Base-by-base conservation (phyloP, 768 basidiomycete species). In the Boletus insuetus region DNA sequence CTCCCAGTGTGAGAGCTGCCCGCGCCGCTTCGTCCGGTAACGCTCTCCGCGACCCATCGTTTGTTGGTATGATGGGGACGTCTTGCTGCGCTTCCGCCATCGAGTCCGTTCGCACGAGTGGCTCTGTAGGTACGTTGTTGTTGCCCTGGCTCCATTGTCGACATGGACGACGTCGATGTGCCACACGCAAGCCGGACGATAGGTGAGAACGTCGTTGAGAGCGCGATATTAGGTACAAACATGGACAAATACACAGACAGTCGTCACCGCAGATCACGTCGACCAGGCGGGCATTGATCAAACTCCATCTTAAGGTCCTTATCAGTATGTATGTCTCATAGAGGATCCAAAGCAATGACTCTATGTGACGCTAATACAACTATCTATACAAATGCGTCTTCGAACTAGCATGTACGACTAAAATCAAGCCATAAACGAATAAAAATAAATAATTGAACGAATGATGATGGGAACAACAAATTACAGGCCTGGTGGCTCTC, bases 11-110 rank as follows among this genome's bases (percentile, higher is more conserved):
- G 69, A 8, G 75, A 70, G 4, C 73, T 74, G 43, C 63, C 73
- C 50, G 65, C 59, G 24, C 72, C 64, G 47, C 66, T 72, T 55
- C 74, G 68, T 32, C 73, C 71, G 26, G 58, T 41, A 51, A 67
- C 66, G 46, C 68, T 69, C 44, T 73, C 72, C 8, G 83, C 77
- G 11, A 80, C 74, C 86, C 86, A 87, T 54, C 83, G 82, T 58
- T 78, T 85, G 73, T 87, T 87, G 50, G 79, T 74, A 6, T 74
- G 76, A 38, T 69, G 69, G n/a, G 64, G 51, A 37, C 72, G 67
- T 32, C 74, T 66, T 13, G 64, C 61, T 37, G 43, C 16, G 32
- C 50, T 56, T 34, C 51, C 55, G 17, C 46, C 56, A 9, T 71
- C 70, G 40, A 55, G 61, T 14, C 65, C 67, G 3, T 62, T 70